Conservation (phyloP, 257 asterid species). For the Paraleonurus japonicus region DNA sequence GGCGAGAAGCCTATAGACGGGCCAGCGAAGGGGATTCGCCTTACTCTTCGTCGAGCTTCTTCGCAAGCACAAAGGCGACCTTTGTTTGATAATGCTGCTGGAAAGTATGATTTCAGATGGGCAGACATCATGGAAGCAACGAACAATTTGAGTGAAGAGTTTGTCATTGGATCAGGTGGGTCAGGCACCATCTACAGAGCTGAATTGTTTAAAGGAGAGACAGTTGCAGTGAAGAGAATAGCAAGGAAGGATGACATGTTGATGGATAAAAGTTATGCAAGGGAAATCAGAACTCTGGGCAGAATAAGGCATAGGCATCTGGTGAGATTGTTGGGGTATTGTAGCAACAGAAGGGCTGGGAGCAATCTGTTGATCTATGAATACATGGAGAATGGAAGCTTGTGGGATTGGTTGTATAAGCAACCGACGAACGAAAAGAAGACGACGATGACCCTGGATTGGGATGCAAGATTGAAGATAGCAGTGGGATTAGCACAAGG, state of each 20-base stretch:
- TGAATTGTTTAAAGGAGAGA: slow-evolving; percentile 63
- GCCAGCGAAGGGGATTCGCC: slow-evolving; percentile 42
- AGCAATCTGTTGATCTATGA: slow-evolving; percentile 76
- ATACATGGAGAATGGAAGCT: slow-evolving; percentile 92
- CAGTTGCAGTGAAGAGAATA: slow-evolving; percentile 81
- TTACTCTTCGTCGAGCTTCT: slow-evolving; percentile 64
- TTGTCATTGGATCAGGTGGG: slow-evolving; percentile 80
- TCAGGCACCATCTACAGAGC: slow-evolving; percentile 83
- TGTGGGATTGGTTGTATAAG: slow-evolving; percentile 88
- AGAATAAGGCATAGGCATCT: slow-evolving; percentile 87
- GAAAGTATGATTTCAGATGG: slow-evolving; percentile 67
- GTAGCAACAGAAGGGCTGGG: slow-evolving; percentile 61
- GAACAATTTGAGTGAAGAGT: slow-evolving; percentile 76
- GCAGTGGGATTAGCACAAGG: slow-evolving; percentile 91
- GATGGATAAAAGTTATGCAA: slow-evolving; percentile 77
- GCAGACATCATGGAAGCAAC: slow-evolving; percentile 89
- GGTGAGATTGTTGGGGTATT: slow-evolving; percentile 76
- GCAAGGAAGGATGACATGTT: slow-evolving; percentile 57
- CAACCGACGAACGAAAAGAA: slow-evolving; percentile 45
- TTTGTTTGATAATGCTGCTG: slow-evolving; percentile 46
- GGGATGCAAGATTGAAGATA: slow-evolving; percentile 73
- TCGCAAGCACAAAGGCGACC: slow-evolving; percentile 72
- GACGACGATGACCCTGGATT: slow-evolving; percentile 56
- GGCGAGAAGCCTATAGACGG: slow-evolving; percentile 49
- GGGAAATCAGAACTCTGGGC: slow-evolving; percentile 88